These are phyloP conservation scores for Thyridium curvatum DNA, from an alignment of 2,329 filamentous ascomycete genomes.

Conservation along the genomic window DNA sequence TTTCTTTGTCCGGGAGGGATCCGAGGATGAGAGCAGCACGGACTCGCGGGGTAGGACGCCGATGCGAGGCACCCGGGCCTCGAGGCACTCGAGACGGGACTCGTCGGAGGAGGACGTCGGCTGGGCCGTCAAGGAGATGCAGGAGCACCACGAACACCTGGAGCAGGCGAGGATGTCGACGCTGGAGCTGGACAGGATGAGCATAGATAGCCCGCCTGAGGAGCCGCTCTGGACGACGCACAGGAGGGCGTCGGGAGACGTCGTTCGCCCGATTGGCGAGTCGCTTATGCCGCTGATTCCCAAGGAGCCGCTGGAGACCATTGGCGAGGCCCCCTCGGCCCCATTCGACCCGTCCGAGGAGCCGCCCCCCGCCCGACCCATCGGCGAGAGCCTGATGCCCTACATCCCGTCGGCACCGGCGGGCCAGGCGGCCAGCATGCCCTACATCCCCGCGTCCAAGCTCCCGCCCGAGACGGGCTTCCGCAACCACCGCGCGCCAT, in stretches of 20 bases:
- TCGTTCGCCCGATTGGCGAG: conserved; percentile 21
- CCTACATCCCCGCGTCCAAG: conserved; percentile 20
- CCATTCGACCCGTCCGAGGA: conserved; percentile 13
- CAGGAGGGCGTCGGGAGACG: conserved; percentile 11
- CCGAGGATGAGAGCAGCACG: conserved; percentile 44
- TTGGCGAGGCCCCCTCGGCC: conserved; percentile 18
- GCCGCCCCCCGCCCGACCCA: conserved; percentile 16
- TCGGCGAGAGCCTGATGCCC: conserved; percentile 23
- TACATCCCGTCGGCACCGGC: conserved; percentile 20
- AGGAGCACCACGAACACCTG: conserved; percentile 64
- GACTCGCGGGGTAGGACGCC: conserved; percentile 8
- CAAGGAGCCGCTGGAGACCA: conserved; percentile 18
- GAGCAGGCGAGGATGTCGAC: conserved; percentile 33
- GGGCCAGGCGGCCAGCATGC: conserved; percentile 18
- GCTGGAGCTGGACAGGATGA: conserved; percentile 23
- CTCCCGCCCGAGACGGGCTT: conserved; percentile 35
- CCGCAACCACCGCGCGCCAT: conserved; percentile 30
- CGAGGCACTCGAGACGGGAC: conserved; percentile 39
- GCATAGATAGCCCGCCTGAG: conserved; percentile 25
- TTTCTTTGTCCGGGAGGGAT: conserved; percentile 61
- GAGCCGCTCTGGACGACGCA: conserved; percentile 27
- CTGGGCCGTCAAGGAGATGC: conserved; percentile 79
- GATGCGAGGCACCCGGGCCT: not conserved
- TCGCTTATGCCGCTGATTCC: conserved; percentile 21
- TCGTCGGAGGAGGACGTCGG: conserved; percentile 55